These are phyloP conservation scores for Thinopyrum elongatum DNA, from an alignment of 176 grass and related monocot species.

Conservation along the genomic window DNA sequence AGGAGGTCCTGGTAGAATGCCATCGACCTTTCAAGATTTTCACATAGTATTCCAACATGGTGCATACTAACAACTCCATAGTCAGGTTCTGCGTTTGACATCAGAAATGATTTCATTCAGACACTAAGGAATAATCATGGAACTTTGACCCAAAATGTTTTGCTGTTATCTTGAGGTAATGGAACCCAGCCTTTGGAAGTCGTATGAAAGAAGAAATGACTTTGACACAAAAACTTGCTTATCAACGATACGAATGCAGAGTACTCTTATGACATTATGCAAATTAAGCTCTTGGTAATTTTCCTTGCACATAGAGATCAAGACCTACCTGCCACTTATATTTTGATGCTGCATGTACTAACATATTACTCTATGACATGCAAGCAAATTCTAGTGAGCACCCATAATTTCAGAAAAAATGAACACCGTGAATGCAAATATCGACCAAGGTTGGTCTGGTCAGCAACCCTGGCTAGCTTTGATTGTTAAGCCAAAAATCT, in stretches of 20 bases:
- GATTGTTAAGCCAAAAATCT: not conserved
- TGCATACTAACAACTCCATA: conserved; percentile 95
- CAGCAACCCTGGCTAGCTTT: not conserved
- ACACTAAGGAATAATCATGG: not conserved
- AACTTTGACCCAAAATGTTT: not conserved
- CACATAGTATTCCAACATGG: conserved; percentile 91
- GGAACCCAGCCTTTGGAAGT: not conserved
- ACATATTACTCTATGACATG: not conserved
- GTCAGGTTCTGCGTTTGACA: conserved; percentile 46
- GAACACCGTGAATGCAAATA: not conserved
- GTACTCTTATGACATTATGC: not conserved
- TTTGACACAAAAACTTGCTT: not conserved
- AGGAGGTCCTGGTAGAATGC: conserved; percentile 90
- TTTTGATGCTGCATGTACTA: not conserved
- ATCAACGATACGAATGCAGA: not conserved
- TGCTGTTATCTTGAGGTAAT: not conserved
- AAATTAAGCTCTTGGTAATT: conserved; percentile 4
- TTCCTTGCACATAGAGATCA: not conserved
- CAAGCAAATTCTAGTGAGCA: not conserved
- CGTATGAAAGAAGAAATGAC: not conserved
- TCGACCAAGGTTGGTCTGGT: not conserved
- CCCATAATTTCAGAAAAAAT: not conserved
- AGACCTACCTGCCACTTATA: not conserved
- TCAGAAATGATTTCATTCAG: conserved; percentile 9
- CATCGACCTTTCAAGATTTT: conserved; percentile 90